A percentile compares a stretch with the other conserved stretches of the same genome.
Conservation (phyloP, 176 grass and related monocot species). For the Tillandsia fasciculata region DNA sequence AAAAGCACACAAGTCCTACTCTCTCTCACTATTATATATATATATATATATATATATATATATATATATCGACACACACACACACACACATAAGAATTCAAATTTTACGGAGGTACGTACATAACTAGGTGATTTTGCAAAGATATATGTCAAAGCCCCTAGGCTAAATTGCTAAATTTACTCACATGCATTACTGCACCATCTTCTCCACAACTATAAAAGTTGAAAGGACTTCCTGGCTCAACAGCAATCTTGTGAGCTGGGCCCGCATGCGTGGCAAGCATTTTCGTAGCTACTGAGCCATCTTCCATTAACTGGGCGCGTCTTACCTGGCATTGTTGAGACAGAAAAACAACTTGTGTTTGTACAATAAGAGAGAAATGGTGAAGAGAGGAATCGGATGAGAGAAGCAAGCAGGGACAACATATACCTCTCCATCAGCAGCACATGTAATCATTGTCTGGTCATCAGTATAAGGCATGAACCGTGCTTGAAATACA, state of each 20-base stretch:
- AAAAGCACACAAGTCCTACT: too few species aligned
- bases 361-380: background rate
- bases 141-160: too few species aligned
- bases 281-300: background rate
- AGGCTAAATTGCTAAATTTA: background rate
- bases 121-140: too few species aligned
- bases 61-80: too few species aligned
- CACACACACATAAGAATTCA: too few species aligned
- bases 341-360: background rate
- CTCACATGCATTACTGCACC: conserved; percentile 27
- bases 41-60: too few species aligned
- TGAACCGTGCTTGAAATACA: conserved; percentile 65
- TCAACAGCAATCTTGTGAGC: conserved; percentile 61
- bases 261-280: conserved; percentile 15
- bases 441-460: conserved; percentile 52
- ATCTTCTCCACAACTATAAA: conserved; percentile 56
- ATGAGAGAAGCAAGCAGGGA: background rate
- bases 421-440: conserved; percentile 48
- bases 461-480: conserved; percentile 45
- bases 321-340: conserved; percentile 42
- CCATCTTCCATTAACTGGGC: conserved; percentile 45
- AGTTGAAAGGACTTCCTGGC: conserved; percentile 50
- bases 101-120: too few species aligned
- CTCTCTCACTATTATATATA: too few species aligned
- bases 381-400: background rate